These are phyloP conservation scores for Colletotrichum sp. DNA, from an alignment of 2,329 filamentous ascomycete species.

Conservation along the genomic window DNA sequence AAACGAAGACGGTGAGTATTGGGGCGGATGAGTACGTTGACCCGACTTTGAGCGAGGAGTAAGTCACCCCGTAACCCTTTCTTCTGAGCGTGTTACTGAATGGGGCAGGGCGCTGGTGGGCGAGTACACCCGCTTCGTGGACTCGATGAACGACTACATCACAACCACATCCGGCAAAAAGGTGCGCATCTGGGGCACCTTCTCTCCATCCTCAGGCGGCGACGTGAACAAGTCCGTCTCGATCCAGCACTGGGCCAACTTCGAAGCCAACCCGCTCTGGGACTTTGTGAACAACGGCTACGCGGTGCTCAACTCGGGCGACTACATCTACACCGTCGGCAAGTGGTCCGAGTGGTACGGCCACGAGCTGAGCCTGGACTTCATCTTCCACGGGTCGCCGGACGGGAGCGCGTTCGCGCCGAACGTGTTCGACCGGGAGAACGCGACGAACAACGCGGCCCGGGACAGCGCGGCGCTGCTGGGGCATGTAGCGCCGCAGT, in stretches of 20 bases:
- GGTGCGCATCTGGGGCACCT: conserved; percentile 59
- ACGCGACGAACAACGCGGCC: conserved; percentile 21
- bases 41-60: conserved; percentile 32
- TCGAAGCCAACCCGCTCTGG: conserved; percentile 22
- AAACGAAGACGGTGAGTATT: conserved; percentile 58
- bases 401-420: conserved; percentile 23
- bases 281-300: conserved; percentile 28
- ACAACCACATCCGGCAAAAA: conserved; percentile 37
- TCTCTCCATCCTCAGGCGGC: conserved; percentile 18
- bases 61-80: neutral
- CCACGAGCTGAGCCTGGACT: conserved; percentile 21
- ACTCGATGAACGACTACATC: conserved; percentile 43
- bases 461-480: conserved; percentile 17
- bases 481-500: conserved; percentile 26
- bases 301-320: conserved; percentile 28
- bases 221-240: conserved; percentile 23
- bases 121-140: conserved; percentile 54
- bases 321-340: conserved; percentile 27
- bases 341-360: conserved; percentile 25
- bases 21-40: conserved; percentile 60
- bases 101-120: conserved; percentile 36
- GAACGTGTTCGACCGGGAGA: conserved; percentile 25
- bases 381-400: conserved; percentile 24
- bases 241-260: conserved; percentile 41
- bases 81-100: neutral